Conservation (phyloP, 495 filamentous ascomycete species). For the Acidomyces sp. region DNA sequence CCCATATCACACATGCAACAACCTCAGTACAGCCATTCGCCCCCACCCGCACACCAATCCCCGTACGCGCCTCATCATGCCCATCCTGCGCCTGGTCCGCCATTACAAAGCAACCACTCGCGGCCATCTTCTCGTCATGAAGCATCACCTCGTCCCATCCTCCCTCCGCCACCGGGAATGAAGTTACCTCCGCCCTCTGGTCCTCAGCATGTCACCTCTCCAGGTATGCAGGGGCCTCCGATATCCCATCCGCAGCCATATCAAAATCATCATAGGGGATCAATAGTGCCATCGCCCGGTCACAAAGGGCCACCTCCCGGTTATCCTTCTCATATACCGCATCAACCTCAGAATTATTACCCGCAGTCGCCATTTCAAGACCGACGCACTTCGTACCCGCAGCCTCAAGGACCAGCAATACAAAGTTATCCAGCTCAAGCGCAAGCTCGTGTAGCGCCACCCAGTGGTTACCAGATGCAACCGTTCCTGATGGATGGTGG, state of each 20-base stretch:
- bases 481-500: slow-evolving; percentile 25
- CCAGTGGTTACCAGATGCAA: slow-evolving; percentile 28
- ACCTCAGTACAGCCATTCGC: slow-evolving; percentile 7
- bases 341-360: slow-evolving; percentile 11
- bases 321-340: slow-evolving; percentile 17
- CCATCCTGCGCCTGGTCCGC: slow-evolving; percentile 13
- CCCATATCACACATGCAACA: slow-evolving; percentile 4
- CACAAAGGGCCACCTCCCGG: slow-evolving; percentile 6
- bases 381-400: slow-evolving; percentile 12
- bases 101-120: slow-evolving; percentile 16
- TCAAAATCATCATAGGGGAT: slow-evolving; percentile 12
- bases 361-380: slow-evolving; percentile 17
- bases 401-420: slow-evolving; percentile 11
- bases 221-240: slow-evolving; percentile 6
- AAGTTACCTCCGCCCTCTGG: slow-evolving; percentile 10
- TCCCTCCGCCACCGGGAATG: slow-evolving; percentile 22
- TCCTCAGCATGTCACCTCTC: slow-evolving; percentile 7
- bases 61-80: slow-evolving; percentile 21
- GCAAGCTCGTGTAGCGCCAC: too few species aligned
- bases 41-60: slow-evolving; percentile 16
- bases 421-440: slow-evolving; percentile 12
- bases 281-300: slow-evolving; percentile 3
- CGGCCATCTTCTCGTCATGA: slow-evolving; percentile 19
- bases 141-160: slow-evolving; percentile 18
- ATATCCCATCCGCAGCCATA: slow-evolving; percentile 22